A percentile compares a stretch with the other conserved stretches of the same genome.
Conservation (phyloP, 441 rosid genomes). For the Aleurites moluccanus region DNA sequence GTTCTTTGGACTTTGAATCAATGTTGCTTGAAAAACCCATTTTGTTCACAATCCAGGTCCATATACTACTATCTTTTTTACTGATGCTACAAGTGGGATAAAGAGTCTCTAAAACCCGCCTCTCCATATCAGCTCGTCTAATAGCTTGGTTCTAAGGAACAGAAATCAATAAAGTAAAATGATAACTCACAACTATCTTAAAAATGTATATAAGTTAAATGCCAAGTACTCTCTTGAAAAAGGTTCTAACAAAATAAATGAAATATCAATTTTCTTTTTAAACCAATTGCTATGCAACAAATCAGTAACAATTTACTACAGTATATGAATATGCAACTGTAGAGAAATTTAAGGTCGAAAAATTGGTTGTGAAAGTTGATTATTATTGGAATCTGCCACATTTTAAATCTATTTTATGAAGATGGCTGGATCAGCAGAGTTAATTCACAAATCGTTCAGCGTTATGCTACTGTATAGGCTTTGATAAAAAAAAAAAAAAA, state of each 20-base stretch:
- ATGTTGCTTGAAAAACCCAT: slow-evolving; percentile 52
- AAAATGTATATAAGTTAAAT: neutral
- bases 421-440: neutral
- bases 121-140: slow-evolving; percentile 81
- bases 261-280: neutral
- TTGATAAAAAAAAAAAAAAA: no score
- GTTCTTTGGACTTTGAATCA: slow-evolving; percentile 47
- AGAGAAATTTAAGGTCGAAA: neutral
- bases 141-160: slow-evolving; percentile 79
- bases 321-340: neutral
- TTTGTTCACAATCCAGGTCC: slow-evolving; percentile 71
- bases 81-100: slow-evolving; percentile 52
- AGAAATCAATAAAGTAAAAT: slow-evolving; percentile 21
- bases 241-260: neutral
- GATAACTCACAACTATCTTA: slow-evolving; percentile 20
- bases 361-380: neutral
- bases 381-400: neutral
- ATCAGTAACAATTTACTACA: neutral
- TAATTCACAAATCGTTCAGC: neutral
- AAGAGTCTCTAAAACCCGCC: slow-evolving; percentile 83
- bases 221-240: neutral
- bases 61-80: slow-evolving; percentile 46
- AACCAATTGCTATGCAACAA: neutral
- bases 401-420: neutral
- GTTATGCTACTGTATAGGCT: neutral